Base-by-base conservation (phyloP, 2,329 filamentous ascomycete species). In the Colletotrichum zoysiae region DNA sequence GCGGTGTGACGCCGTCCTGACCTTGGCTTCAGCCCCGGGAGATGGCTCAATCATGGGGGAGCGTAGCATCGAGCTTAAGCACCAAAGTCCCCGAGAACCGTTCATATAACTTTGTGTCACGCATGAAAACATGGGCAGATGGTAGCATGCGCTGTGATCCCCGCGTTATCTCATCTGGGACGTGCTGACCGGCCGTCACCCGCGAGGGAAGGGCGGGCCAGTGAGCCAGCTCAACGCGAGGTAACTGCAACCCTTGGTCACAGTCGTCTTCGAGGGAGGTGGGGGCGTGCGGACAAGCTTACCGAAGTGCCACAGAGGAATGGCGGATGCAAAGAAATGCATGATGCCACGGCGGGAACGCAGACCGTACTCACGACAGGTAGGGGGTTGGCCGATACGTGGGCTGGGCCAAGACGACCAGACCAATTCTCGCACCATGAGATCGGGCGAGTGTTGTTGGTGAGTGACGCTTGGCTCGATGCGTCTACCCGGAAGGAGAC, bases 401-500 rank as follows among this genome's bases (percentile, higher is more conserved):
- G 23, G 26, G 53, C 66, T 69, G 65, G 56, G 35, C 65, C 58
- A 63, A 69, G 65, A 59, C 53, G 35, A 33, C 55, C 50, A 56
- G 35, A 33, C 55, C 50, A 56, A 58, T 59, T 71, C 59, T 65
- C 65, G 59, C 67, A 58, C 40, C 38, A 46, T 64, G 44, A 53
- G 65, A 64, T 71, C 53, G 58, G 46, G 51, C 53, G 58, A 64
- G 57, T 20, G 42, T 53, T 71, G 7, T 33, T 68, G 38, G 51
- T 53, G 46, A 16, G 35, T 38, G 53, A 63, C 69, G 65, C 69
- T 71, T 71, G 46, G 53, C 69, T 71, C 69, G n/a, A 71, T 71
- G 59, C 30, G 69, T 69, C 23, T 50, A 40, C 42, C 61, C 69
- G 69, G 69, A 71, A 55, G 69, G 44, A 71, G 65, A 64, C 58